Percentiles rank a stretch among this genome's conserved stretches.
These are phyloP conservation scores for Trypanosoma avium DNA, from an alignment of 208 protist species.

Conservation along the genomic window DNA sequence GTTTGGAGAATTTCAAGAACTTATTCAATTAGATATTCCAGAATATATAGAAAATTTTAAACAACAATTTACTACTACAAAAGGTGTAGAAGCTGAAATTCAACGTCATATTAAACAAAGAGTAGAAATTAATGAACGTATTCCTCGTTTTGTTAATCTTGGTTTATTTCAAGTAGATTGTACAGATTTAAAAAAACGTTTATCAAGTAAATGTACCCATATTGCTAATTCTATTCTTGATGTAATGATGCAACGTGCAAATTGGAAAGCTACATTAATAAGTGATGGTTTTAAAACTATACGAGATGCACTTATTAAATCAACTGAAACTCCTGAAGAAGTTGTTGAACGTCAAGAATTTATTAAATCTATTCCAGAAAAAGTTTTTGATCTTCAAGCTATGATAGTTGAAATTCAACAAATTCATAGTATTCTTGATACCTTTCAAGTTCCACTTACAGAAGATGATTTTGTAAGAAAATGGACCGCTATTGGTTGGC, in stretches of 20 bases:
- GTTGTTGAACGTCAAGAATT: conserved; percentile 89
- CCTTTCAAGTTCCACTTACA: conserved; percentile 84
- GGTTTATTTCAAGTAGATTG: conserved; percentile 83
- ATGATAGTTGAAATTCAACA: conserved; percentile 73
- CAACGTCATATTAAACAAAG: conserved; percentile 57
- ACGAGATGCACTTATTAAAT: conserved; percentile 54
- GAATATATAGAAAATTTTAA: conserved; percentile 77
- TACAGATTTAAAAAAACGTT: conserved; percentile 61
- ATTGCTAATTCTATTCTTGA: conserved; percentile 61
- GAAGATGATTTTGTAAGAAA: conserved; percentile 94
- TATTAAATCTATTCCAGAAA: conserved; percentile 88
- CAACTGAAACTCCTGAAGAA: conserved; percentile 87
- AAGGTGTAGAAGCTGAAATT: conserved; percentile 80
- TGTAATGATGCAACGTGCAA: conserved; percentile 72
- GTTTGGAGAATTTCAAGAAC: conserved; percentile 65
- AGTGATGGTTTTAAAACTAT: conserved; percentile 69
- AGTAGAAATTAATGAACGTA: conserved; percentile 52
- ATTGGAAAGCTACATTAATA: conserved; percentile 68
- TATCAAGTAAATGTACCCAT: conserved; percentile 79
- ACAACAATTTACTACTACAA: conserved; percentile 55
- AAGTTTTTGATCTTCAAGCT: conserved; percentile 78
- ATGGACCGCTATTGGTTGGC: conserved; percentile 92
- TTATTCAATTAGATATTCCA: conserved; percentile 77
- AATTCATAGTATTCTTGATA: conserved; percentile 89
- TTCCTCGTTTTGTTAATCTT: conserved; percentile 69